A percentile compares a stretch with the other conserved stretches of the same genome.
phyloP scores from a whole-genome alignment of 2,329 filamentous ascomycete species.

The Cyphellophora attinorum region DNA sequence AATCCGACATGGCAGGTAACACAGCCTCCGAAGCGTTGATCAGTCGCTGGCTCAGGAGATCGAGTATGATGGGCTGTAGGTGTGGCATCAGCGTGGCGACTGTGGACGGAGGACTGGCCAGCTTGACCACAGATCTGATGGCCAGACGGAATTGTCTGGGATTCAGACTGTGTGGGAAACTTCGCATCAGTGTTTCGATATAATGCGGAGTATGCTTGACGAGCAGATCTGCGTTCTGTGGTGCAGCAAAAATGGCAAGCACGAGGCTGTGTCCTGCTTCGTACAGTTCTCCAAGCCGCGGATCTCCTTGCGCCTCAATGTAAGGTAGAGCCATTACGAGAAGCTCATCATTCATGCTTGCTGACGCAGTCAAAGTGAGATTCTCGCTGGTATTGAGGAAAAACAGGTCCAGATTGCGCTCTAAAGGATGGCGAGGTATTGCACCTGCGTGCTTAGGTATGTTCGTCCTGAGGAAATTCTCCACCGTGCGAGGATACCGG shows the following conservation, averaged over 20 bases:
- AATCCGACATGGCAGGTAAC: constrained; percentile 29
- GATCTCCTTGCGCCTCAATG: constrained; percentile 51
- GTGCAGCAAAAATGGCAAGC: constrained; percentile 69
- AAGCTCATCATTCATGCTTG: constrained; percentile 59
- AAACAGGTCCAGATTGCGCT: constrained; percentile 71
- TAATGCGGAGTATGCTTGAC: constrained; percentile 70
- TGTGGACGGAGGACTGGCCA: constrained; percentile 69
- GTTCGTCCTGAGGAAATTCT: constrained; percentile 58
- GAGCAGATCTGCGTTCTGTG: constrained; percentile 63
- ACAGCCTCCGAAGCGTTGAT: constrained; percentile 43
- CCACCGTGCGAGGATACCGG: constrained; percentile 56
- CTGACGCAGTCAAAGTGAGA: constrained; percentile 60
- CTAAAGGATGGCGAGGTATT: constrained; percentile 55
- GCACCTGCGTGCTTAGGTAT: constrained; percentile 44
- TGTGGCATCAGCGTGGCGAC: constrained; percentile 64
- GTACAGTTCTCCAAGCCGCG: constrained; percentile 60
- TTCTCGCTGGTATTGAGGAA: constrained; percentile 83
- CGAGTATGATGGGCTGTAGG: constrained; percentile 70
- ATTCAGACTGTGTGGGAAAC: constrained; percentile 70
- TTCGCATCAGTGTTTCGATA: constrained; percentile 66
- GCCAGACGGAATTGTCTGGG: constrained; percentile 80
- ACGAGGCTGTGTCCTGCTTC: constrained; percentile 79
- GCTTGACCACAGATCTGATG: constrained; percentile 74
- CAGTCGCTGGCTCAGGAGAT: constrained; percentile 63
- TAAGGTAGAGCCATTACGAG: constrained; percentile 67